These are phyloP conservation scores for Magnolia officinalis DNA, from an alignment of 164 flowering plant genomes.

Conservation along the genomic window DNA sequence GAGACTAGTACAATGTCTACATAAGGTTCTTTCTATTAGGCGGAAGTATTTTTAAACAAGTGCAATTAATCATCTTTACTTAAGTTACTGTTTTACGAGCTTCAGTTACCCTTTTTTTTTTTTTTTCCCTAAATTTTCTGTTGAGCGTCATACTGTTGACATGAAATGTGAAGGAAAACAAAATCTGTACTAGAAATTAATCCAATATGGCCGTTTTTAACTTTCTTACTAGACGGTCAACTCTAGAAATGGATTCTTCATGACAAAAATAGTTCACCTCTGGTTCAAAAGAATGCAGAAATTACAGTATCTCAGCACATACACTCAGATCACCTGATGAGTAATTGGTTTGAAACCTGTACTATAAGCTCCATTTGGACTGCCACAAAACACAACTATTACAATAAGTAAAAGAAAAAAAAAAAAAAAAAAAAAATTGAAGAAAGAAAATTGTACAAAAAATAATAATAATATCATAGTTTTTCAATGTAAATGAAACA, in stretches of 20 bases:
- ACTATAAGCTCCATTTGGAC: constrained; percentile 98
- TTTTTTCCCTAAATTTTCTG: background rate
- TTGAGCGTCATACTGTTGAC: background rate
- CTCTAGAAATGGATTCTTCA: too few species aligned
- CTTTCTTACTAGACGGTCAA: too few species aligned
- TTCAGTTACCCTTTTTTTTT: too few species aligned
- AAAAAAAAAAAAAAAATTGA: constrained; percentile 2
- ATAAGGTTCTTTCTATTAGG: too few species aligned
- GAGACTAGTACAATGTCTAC: too few species aligned
- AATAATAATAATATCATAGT: background rate
- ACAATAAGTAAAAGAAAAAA: background rate
- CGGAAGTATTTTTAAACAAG: too few species aligned
- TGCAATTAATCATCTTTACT: too few species aligned
- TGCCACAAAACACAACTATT: constrained; percentile 36
- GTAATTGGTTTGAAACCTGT: constrained; percentile 92
- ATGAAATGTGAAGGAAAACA: background rate
- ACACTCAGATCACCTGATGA: constrained; percentile 91
- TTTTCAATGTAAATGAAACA: too few species aligned
- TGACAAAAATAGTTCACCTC: background rate
- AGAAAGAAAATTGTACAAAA: background rate
- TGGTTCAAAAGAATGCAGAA: constrained; percentile 12
- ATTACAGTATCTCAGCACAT: constrained; percentile 25
- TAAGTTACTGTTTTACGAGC: too few species aligned
- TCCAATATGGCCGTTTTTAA: too few species aligned
- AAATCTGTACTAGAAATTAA: too few species aligned